Evolutionary conservation across 805 yeast genomes (phyloP).

Genomic region (Ogataea haglerorum): DNA sequence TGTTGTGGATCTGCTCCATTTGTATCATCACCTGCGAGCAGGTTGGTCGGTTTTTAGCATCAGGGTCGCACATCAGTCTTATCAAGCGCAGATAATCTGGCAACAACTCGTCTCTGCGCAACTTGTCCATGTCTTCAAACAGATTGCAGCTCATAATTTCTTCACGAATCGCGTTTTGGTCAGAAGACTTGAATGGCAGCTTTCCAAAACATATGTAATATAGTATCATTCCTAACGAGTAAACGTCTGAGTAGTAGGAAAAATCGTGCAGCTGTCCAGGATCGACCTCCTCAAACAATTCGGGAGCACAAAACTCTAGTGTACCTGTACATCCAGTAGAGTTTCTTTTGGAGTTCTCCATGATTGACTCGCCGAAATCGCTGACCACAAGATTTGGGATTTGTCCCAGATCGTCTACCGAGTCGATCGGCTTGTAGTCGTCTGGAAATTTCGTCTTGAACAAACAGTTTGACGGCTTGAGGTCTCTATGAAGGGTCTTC

Average conservation of each 20-base stretch:
- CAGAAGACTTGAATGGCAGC: constrained; percentile 52
- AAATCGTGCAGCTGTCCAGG: constrained; percentile 49
- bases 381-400: constrained; percentile 76
- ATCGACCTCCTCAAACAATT: constrained; percentile 43
- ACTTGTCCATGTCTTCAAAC: constrained; percentile 21
- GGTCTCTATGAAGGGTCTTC: constrained; percentile 82
- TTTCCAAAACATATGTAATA: constrained; percentile 68
- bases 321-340: constrained; percentile 89
- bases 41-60: constrained; percentile 41
- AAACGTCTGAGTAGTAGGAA: constrained; percentile 71
- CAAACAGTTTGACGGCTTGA: constrained; percentile 86
- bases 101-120: constrained; percentile 24
- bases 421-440: constrained; percentile 23
- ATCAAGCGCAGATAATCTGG: constrained; percentile 33
- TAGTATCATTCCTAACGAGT: constrained; percentile 80
- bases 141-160: constrained; percentile 25
- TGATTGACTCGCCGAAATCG: constrained; percentile 86
- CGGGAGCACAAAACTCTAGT: constrained; percentile 85
- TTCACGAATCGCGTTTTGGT: constrained; percentile 20
- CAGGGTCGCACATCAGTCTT: constrained; percentile 22
- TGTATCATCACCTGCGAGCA: constrained; percentile 38
- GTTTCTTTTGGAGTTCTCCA: constrained; percentile 59
- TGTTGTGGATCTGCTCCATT: constrained; percentile 18
- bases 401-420: constrained; percentile 21
- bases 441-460: constrained; percentile 39